phyloP scores from a whole-genome alignment of 2,329 filamentous ascomycete species.

The Uncinocarpus reesii region DNA sequence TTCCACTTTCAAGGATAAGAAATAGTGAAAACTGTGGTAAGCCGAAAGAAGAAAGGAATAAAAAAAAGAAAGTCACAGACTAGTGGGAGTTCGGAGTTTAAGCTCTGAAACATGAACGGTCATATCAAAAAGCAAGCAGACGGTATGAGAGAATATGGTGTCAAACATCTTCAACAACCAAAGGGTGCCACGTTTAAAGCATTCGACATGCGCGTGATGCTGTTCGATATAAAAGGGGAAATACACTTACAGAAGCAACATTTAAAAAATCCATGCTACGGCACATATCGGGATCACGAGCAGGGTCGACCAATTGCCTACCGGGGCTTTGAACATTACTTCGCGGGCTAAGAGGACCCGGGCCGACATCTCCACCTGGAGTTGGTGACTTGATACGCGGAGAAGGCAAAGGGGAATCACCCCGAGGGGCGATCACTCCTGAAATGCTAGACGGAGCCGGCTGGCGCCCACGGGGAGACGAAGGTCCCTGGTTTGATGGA shows the following conservation, averaged over 20 bases:
- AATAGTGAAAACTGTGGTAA: too few relatives aligned
- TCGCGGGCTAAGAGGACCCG: neutral
- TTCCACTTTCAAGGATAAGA: neutral
- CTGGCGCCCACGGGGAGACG: neutral
- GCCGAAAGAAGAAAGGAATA: too few relatives aligned
- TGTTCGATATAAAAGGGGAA: neutral
- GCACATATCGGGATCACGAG: conserved; percentile 15
- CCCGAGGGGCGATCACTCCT: conserved; percentile 3
- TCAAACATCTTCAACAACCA: too few relatives aligned
- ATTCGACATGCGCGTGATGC: too few relatives aligned
- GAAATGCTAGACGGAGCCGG: neutral
- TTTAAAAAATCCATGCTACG: conserved; percentile 13
- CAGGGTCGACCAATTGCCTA: conserved; percentile 4
- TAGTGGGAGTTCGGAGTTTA: neutral
- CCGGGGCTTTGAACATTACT: neutral
- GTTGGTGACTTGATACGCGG: conserved; percentile 7
- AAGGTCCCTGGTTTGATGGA: neutral
- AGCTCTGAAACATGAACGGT: too few relatives aligned
- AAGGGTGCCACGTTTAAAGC: too few relatives aligned
- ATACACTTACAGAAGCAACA: neutral
- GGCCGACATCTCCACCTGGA: neutral
- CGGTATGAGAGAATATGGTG: neutral
- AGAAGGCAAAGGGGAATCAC: conserved; percentile 6
- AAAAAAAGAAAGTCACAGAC: too few relatives aligned
- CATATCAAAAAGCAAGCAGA: too few relatives aligned